Percentiles rank a stretch among this genome's conserved stretches.
phyloP scores from a whole-genome alignment of 208 protist genomes.

The Vickermania ingenoplastis region DNA sequence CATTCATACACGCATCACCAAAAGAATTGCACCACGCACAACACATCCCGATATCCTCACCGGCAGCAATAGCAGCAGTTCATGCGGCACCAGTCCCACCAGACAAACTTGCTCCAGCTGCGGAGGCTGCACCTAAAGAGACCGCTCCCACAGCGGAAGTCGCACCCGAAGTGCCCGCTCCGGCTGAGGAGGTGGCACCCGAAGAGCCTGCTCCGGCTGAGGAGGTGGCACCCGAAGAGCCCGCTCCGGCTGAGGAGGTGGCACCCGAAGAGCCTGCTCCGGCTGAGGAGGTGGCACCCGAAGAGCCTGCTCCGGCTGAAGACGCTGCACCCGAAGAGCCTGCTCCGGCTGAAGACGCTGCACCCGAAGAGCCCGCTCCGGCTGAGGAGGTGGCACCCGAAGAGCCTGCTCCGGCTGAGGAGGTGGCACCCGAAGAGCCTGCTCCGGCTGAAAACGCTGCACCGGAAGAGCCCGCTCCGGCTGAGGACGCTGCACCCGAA shows the following conservation, averaged over 20 bases:
- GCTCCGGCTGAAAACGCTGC: background rate
- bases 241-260: too few relatives aligned
- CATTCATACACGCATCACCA: background rate
- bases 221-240: too few relatives aligned
- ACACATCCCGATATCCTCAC: background rate
- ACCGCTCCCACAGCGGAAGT: background rate
- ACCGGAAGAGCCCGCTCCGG: background rate
- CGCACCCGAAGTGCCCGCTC: background rate
- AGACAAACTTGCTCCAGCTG: background rate
- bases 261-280: too few relatives aligned
- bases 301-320: too few relatives aligned
- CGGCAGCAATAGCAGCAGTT: background rate
- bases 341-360: background rate
- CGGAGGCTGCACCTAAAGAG: background rate
- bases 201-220: too few relatives aligned
- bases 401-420: background rate
- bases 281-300: too few relatives aligned
- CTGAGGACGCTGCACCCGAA: background rate
- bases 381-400: background rate
- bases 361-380: background rate
- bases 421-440: background rate
- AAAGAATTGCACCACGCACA: background rate
- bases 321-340: background rate
- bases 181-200: background rate
- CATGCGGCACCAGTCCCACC: background rate